phyloP scores from a whole-genome alignment of 139 green algal species.

The Asterochloris sp. region DNA sequence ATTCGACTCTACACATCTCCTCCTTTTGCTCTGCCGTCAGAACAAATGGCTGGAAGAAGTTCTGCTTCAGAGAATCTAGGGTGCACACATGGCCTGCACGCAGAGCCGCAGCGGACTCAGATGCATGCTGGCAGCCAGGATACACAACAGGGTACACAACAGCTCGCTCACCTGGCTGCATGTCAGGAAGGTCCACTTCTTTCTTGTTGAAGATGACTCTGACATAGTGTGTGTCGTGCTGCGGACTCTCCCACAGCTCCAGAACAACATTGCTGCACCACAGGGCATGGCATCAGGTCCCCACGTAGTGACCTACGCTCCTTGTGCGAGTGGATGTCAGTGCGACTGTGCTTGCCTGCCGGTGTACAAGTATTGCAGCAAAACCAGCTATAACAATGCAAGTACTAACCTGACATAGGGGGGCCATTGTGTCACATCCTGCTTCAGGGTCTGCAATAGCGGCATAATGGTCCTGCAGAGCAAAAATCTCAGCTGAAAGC shows the following conservation, averaged over 20 bases:
- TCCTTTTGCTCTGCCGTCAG: slow-evolving; percentile 27
- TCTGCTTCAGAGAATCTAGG: slow-evolving; percentile 40
- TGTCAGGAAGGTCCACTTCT: slow-evolving; percentile 46
- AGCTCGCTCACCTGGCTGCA: slow-evolving; percentile 28
- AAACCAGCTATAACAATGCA: too few relatives aligned
- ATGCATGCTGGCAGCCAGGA: neutral
- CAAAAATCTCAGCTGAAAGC: too few relatives aligned
- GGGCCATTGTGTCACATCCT: slow-evolving; percentile 53
- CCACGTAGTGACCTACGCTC: too few relatives aligned
- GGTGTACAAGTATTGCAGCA: too few relatives aligned
- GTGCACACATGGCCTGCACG: slow-evolving; percentile 27
- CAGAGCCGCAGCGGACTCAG: neutral
- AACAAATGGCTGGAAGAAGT: slow-evolving; percentile 54
- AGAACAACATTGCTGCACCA: slow-evolving; percentile 32
- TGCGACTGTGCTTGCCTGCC: too few relatives aligned
- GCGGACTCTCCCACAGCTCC: slow-evolving; percentile 65
- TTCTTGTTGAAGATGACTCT: slow-evolving; percentile 64
- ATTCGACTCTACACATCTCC: slow-evolving; percentile 33
- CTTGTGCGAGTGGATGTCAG: too few relatives aligned
- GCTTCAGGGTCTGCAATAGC: slow-evolving; percentile 55
- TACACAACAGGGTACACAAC: neutral
- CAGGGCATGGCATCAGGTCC: too few relatives aligned
- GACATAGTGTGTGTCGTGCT: slow-evolving; percentile 20
- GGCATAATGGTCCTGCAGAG: slow-evolving; percentile 53
- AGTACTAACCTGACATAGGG: slow-evolving; percentile 40